Percentiles rank a stretch among this genome's conserved stretches.
These are phyloP conservation scores for Tricholoma saponaceum DNA, from an alignment of 768 basidiomycete species.

Conservation along the genomic window DNA sequence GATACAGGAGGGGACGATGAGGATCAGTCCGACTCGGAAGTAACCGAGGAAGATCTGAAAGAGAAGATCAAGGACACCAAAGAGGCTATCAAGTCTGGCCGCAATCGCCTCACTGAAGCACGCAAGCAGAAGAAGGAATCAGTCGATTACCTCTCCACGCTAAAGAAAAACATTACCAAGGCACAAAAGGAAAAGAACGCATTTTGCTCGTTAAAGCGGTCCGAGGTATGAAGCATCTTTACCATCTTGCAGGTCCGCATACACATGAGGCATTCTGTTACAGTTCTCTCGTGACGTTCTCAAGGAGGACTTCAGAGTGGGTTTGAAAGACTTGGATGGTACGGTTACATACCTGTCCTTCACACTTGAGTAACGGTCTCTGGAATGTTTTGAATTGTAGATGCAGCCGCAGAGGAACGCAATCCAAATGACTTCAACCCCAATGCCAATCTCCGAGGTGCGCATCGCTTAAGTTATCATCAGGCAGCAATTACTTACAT, in stretches of 20 bases:
- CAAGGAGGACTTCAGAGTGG: slow-evolving; percentile 56
- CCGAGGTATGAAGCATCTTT: slow-evolving; percentile 33
- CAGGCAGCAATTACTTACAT: not conserved
- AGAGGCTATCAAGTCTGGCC: slow-evolving; percentile 33
- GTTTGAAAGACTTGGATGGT: slow-evolving; percentile 60
- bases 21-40: slow-evolving; percentile 34
- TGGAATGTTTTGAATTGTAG: slow-evolving; percentile 19
- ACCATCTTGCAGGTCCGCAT: not conserved
- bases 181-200: slow-evolving; percentile 59
- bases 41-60: slow-evolving; percentile 42
- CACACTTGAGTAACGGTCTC: not conserved
- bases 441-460: slow-evolving; percentile 44
- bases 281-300: slow-evolving; percentile 54
- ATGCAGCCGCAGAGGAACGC: slow-evolving; percentile 51
- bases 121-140: slow-evolving; percentile 34
- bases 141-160: slow-evolving; percentile 25
- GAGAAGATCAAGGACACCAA: slow-evolving; percentile 41
- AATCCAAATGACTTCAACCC: slow-evolving; percentile 59
- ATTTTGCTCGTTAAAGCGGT: slow-evolving; percentile 55
- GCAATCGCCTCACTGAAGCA: slow-evolving; percentile 32
- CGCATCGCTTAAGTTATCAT: not conserved
- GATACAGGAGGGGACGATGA: slow-evolving; percentile 17
- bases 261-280: slow-evolving; percentile 1
- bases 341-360: slow-evolving; percentile 1
- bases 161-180: slow-evolving; percentile 38